Evolutionary conservation across 352 stramenopile species (phyloP).

Genomic region (Aphanomyces stellatus): DNA sequence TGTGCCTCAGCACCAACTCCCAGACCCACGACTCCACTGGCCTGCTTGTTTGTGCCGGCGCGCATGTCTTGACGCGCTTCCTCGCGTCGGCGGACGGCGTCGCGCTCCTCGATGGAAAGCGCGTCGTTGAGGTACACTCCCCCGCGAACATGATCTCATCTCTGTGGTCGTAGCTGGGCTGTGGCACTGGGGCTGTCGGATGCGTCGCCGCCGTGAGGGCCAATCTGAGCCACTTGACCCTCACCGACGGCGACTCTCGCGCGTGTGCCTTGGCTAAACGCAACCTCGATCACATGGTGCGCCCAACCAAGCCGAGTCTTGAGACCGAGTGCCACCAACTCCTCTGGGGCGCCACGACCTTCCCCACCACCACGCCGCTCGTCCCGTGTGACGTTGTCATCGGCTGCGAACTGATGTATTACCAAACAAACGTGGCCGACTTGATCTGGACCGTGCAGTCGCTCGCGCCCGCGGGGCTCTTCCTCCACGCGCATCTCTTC

Average conservation of each 20-base stretch:
- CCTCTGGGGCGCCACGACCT: not conserved
- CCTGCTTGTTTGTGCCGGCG: slow-evolving; percentile 4
- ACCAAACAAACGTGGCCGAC: slow-evolving; percentile 7
- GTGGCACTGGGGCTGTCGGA: slow-evolving; percentile 3
- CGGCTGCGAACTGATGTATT: slow-evolving; percentile 15
- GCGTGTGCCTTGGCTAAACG: not conserved
- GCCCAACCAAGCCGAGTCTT: not conserved
- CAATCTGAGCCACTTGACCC: not conserved
- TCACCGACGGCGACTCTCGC: slow-evolving; percentile 6
- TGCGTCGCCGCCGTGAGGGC: not conserved
- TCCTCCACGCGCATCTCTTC: slow-evolving; percentile 11
- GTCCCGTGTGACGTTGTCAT: slow-evolving; percentile 15
- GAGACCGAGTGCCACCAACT: not conserved
- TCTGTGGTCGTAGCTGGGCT: not conserved
- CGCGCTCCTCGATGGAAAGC: not conserved
- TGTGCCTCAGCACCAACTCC: slow-evolving; percentile 11
- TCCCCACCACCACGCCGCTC: not conserved
- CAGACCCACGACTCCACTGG: not conserved
- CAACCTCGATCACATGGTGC: not conserved
- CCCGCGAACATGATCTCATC: not conserved
- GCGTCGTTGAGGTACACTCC: slow-evolving; percentile 7
- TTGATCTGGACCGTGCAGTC: slow-evolving; percentile 1
- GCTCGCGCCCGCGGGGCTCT: not conserved
- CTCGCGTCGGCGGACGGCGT: not conserved
- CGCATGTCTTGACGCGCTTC: slow-evolving; percentile 10